A percentile compares a stretch with the other conserved stretches of the same genome.
Evolutionary conservation across 2,329 filamentous ascomycete genomes (phyloP).

Genomic region (Cordyceps javanica): DNA sequence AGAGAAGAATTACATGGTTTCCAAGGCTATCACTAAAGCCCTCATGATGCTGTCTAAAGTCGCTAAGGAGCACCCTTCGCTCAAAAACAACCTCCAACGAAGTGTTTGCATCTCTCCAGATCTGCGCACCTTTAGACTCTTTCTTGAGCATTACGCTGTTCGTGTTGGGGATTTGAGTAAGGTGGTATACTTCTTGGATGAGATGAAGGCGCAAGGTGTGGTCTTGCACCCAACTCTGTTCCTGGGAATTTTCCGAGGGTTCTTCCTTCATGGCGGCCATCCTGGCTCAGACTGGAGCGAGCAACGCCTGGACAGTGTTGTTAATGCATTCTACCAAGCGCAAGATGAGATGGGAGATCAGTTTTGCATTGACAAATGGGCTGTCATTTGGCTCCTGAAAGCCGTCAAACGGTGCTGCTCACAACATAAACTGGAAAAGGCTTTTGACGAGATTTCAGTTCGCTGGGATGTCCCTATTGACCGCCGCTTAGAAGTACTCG

Average conservation of each 20-base stretch:
- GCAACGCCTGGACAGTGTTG: conserved; percentile 60
- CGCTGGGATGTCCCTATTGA: conserved; percentile 33
- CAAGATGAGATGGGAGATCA: conserved; percentile 40
- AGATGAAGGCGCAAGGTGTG: conserved; percentile 68
- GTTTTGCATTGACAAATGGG: conserved; percentile 52
- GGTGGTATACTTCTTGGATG: conserved; percentile 65
- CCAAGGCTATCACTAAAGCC: conserved; percentile 45
- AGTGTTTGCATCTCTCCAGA: conserved; percentile 65
- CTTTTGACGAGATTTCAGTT: conserved; percentile 44
- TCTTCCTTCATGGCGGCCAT: conserved; percentile 63
- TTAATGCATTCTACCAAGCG: conserved; percentile 55
- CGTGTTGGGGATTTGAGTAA: conserved; percentile 64
- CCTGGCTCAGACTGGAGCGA: conserved; percentile 64
- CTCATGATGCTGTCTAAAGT: conserved; percentile 54
- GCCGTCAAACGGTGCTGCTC: conserved; percentile 59
- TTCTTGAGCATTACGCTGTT: conserved; percentile 69
- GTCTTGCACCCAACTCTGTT: conserved; percentile 72
- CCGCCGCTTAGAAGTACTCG: neutral
- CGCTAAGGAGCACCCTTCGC: conserved; percentile 47
- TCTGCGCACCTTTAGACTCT: conserved; percentile 69
- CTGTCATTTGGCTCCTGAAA: conserved; percentile 53
- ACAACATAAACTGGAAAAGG: conserved; percentile 43
- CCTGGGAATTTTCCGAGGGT: conserved; percentile 76
- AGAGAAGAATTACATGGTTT: conserved; percentile 39
- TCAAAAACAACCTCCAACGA: conserved; percentile 52